Base-by-base conservation (phyloP, 148 eudicot species). In the Arbutus unedo region DNA sequence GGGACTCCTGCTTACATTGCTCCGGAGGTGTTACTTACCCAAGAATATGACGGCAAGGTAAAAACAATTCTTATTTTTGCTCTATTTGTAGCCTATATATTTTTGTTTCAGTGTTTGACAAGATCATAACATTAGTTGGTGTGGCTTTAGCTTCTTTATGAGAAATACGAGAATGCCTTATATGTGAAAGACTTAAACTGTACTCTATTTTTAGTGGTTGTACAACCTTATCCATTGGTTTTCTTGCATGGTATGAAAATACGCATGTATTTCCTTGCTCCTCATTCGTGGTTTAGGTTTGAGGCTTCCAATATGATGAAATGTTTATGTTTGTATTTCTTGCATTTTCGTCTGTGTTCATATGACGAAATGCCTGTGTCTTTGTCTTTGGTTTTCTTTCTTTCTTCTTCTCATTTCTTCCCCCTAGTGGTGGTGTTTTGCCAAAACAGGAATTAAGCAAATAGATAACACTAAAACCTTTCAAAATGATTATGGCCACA, bases 21-120 rank as follows among this genome's bases (percentile, higher is more conserved):
- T 86, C 98, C 98, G 25, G 98, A 95, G 86, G 98, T 95, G 47
- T 86, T 95, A 84, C 90, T 91, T 25, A 85, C 87, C 83, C 87
- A 93, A 88, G 94, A 95, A 90, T 95, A 95, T 80, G 98, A 95
- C 89, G 98, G 98, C 84, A 95, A 95, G 98, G 98, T 93, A 87
- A 78, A 71, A 60, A 2, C 6, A 31, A 47, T 81, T 73, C 3
- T 54, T 41, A 4, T 1, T 67, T 81, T 15, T 10, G 43, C 71
- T 31, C 1, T 66, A 16, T 15, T 19, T 77, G 6, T 4, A 54
- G 54, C 55, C 50, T 14, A 19, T 80, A 18, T 21, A 10, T 13
- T 16, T 79, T 59, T 76, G 44, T 66, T 62, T 68, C 41, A 1
- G 67, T 51, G 76, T 68, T 80, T 68, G 31, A 25, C 44, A 43